A percentile compares a stretch with the other conserved stretches of the same genome.
Evolutionary conservation across 2,329 filamentous ascomycete genomes (phyloP).

Genomic region (Herpotrichia juniperi): DNA sequence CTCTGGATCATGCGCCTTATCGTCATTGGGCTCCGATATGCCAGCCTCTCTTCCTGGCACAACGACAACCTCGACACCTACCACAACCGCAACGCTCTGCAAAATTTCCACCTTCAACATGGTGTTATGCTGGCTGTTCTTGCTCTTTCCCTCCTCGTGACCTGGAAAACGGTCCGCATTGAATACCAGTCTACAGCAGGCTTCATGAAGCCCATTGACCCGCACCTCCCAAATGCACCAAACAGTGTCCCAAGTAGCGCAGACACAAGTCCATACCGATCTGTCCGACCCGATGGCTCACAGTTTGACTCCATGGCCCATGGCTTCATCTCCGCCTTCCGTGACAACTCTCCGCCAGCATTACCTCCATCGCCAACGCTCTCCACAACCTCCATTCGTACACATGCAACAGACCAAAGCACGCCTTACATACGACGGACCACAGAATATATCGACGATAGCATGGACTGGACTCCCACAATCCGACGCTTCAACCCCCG

Average conservation of each 20-base stretch:
- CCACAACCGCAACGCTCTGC: constrained; percentile 21
- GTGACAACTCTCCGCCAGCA: constrained; percentile 12
- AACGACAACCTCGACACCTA: constrained; percentile 9
- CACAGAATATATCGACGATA: constrained; percentile 49
- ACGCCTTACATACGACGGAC: constrained; percentile 24
- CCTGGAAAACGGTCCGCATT: constrained; percentile 63
- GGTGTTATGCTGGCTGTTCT: constrained; percentile 60
- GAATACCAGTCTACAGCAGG: constrained; percentile 51
- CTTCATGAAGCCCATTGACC: constrained; percentile 30
- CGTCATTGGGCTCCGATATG: constrained; percentile 61
- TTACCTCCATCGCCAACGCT: constrained; percentile 42
- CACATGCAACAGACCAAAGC: constrained; percentile 22
- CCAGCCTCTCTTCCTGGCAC: constrained; percentile 43
- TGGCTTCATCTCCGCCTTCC: constrained; percentile 48
- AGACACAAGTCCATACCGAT: constrained; percentile 27
- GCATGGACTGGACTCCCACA: constrained; percentile 78
- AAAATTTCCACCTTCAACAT: constrained; percentile 59
- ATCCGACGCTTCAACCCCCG: constrained; percentile 45
- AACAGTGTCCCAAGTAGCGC: constrained; percentile 20
- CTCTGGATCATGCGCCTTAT: constrained; percentile 72
- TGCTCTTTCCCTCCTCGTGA: constrained; percentile 50
- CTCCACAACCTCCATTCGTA: constrained; percentile 27
- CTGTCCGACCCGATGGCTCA: constrained; percentile 30
- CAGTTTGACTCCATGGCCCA: constrained; percentile 43
- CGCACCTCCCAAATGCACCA: constrained; percentile 23